Evolutionary conservation across 768 basidiomycete species (phyloP).

Genomic region (Ramaria rubella): DNA sequence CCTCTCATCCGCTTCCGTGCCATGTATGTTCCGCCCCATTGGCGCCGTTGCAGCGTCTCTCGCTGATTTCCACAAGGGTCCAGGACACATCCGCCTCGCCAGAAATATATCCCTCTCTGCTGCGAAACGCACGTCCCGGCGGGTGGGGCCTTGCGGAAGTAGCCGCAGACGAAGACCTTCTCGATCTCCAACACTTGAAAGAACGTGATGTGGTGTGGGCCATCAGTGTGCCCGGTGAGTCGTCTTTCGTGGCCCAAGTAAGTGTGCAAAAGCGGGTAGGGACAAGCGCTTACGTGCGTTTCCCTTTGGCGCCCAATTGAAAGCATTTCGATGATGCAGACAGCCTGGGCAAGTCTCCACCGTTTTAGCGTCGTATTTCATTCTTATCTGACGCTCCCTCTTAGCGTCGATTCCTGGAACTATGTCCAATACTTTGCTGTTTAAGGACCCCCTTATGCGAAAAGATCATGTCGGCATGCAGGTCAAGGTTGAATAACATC

Average conservation of each 20-base stretch:
- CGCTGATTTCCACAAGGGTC: conserved; percentile 26
- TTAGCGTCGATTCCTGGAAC: neutral
- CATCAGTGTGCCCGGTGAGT: conserved; percentile 64
- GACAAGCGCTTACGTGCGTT: neutral
- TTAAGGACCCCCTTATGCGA: conserved; percentile 1
- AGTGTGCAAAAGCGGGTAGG: neutral
- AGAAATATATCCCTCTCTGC: conserved; percentile 59
- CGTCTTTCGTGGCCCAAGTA: conserved; percentile 41
- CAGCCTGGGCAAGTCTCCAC: neutral
- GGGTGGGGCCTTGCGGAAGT: conserved; percentile 66
- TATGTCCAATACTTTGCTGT: neutral
- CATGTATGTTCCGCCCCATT: conserved; percentile 35
- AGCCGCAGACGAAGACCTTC: conserved; percentile 20
- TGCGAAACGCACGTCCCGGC: conserved; percentile 40
- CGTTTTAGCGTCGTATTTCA: too few species aligned
- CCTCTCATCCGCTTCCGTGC: conserved; percentile 64
- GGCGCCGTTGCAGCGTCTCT: neutral
- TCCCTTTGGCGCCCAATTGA: neutral
- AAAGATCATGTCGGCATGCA: neutral
- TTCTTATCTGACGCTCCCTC: neutral
- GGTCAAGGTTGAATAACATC: conserved; percentile 4
- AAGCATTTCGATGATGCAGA: neutral
- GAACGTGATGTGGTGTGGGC: conserved; percentile 68
- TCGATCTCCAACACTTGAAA: conserved; percentile 39
- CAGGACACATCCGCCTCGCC: conserved; percentile 73